Evolutionary conservation across 306 rosid species (phyloP), one percentile per base, ranked within the genome.

Genomic region (Acacia acuminata): DNA sequence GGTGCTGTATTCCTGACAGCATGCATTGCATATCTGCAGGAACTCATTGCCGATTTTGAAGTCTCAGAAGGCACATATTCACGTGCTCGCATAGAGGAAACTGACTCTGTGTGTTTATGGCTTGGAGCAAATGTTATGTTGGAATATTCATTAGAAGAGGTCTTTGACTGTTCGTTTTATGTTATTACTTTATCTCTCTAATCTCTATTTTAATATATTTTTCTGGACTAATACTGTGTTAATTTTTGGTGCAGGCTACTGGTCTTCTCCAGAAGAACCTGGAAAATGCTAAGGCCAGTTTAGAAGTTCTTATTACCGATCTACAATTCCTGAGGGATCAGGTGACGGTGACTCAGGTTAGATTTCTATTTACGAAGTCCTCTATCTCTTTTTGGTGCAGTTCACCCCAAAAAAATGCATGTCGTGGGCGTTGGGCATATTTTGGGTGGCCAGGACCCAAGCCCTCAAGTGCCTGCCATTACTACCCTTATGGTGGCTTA

Each of bases 81-180:
- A 63, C 91, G 88, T 44, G 95, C 98, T 85, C 82, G 89, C 67
- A 89, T 94, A 63, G 95, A 90, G 43, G 92, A 91, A 82, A 75
- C 94, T 12, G 92, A 89, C 73, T 93, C 90, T 5, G 94, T 94
- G 38, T 94, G 97, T 86, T 81, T 93, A 84, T 94, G 97, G 98
- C 92, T 94, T 80, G 97, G 97, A 87, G 98, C 98, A 36, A 95
- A 93, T 50, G 95, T 95, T 86, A 95, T 93, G 98, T 89, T 95
- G 88, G 97, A 95, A 86, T 93, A 93, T 85, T 91, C 98, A 83
- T 84, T 87, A 84, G 95, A 91, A 63, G 98, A 95, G 98, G 98
- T 95, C 43, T 8, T 75, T 64, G 14, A 60, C 47, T 79, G 75
- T 45, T 82, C 48, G 19, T 79, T 64, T 65, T 76, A 73, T 77